phyloP scores from a whole-genome alignment of 2,329 filamentous ascomycete genomes.

The Colletotrichum sp. region DNA sequence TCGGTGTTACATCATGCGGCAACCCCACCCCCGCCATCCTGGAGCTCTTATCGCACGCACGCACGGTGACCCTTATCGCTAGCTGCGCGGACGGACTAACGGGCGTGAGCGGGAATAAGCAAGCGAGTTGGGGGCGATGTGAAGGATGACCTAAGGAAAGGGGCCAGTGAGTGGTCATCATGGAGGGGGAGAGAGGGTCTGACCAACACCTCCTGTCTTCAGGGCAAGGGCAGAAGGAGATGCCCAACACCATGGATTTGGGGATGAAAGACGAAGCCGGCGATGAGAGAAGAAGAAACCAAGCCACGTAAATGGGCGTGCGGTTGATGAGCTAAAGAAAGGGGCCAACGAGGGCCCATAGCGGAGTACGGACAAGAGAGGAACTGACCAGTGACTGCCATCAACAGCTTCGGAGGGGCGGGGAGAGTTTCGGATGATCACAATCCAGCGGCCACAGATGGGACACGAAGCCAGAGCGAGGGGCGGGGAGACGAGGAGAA shows the following conservation, averaged over 20 bases:
- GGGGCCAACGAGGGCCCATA: too few relatives aligned
- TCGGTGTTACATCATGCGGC: conserved; percentile 18
- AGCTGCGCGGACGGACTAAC: background rate
- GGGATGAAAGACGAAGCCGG: background rate
- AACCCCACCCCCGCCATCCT: conserved; percentile 11
- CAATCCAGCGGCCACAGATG: too few relatives aligned
- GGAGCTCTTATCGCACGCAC: conserved; percentile 16
- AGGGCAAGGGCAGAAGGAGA: background rate
- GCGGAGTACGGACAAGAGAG: background rate
- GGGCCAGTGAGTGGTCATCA: background rate
- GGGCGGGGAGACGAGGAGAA: accelerated
- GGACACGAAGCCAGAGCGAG: background rate
- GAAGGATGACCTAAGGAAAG: background rate
- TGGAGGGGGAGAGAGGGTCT: background rate
- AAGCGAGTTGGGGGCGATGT: background rate
- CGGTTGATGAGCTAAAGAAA: accelerated
- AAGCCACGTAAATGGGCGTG: too few relatives aligned
- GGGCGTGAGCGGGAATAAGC: background rate
- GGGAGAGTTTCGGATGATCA: too few relatives aligned
- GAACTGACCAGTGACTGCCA: background rate
- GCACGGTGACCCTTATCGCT: background rate
- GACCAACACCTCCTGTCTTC: background rate
- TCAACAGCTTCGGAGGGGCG: too few relatives aligned
- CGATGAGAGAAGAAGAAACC: accelerated
- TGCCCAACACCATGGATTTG: accelerated